phyloP scores from a whole-genome alignment of 1,139 yeast species.

The Saccharomycopsis hybrid region DNA sequence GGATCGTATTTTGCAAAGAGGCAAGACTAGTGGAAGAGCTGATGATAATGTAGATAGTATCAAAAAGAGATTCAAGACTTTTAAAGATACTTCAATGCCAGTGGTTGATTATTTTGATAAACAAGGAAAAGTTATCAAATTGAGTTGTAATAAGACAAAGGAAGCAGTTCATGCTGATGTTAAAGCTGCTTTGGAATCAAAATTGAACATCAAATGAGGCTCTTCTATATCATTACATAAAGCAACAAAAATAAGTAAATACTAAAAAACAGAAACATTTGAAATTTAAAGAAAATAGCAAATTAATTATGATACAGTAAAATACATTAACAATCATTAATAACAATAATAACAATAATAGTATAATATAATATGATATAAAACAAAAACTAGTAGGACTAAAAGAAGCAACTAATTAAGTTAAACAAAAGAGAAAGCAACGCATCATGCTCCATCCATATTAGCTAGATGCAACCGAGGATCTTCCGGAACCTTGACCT shows the following conservation, averaged over 20 bases:
- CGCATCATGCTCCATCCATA: no score
- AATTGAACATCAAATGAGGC: constrained; percentile 19
- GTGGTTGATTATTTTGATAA: constrained; percentile 80
- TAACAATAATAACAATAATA: neutral
- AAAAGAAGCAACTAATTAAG: no score
- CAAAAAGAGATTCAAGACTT: constrained; percentile 79
- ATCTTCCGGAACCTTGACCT: neutral
- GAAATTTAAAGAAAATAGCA: neutral
- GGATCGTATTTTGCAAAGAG: constrained; percentile 77
- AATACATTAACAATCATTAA: no score
- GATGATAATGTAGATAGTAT: constrained; percentile 93
- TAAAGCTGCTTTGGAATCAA: constrained; percentile 44
- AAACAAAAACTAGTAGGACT: no score
- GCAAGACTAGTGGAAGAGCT: constrained; percentile 88
- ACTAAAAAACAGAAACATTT: no score
- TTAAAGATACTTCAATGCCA: constrained; percentile 88
- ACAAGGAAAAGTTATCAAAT: constrained; percentile 70
- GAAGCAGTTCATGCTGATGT: constrained; percentile 75
- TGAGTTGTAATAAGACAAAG: constrained; percentile 73
- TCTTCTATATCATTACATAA: neutral
- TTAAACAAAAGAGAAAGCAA: no score
- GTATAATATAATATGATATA: neutral
- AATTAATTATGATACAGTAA: neutral
- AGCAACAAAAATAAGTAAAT: neutral
- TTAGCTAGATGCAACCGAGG: neutral